These are phyloP conservation scores for Calonectria pseudoturangicola DNA, from an alignment of 2,329 filamentous ascomycete species.

Conservation along the genomic window DNA sequence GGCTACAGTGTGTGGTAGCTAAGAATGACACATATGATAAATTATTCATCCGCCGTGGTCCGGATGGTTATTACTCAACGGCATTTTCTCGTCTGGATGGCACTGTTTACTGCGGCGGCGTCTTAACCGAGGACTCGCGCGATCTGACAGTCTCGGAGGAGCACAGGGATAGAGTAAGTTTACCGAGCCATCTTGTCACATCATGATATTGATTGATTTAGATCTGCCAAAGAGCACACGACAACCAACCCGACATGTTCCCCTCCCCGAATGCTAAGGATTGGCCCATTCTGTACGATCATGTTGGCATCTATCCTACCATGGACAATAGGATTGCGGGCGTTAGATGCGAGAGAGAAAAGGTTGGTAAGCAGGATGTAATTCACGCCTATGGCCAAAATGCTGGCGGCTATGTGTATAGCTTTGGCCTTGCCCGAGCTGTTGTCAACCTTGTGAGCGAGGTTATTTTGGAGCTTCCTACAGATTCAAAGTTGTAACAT, in stretches of 20 bases:
- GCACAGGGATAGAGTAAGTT: not conserved
- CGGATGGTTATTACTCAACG: conserved; percentile 30
- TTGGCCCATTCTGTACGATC: conserved; percentile 38
- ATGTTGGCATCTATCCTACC: conserved; percentile 40
- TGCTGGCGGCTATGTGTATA: conserved; percentile 49
- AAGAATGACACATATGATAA: conserved; percentile 5
- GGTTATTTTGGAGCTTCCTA: conserved; percentile 20
- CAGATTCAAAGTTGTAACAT: too few species aligned
- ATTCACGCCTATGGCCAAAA: conserved; percentile 48
- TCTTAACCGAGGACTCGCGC: not conserved
- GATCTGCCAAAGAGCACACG: conserved; percentile 30
- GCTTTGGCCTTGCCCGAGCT: conserved; percentile 43
- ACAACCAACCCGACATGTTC: conserved; percentile 41
- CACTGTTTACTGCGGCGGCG: conserved; percentile 27
- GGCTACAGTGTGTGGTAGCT: conserved; percentile 21
- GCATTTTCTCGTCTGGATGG: conserved; percentile 31
- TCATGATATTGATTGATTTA: not conserved
- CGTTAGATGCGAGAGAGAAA: conserved; percentile 43
- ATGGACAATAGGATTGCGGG: conserved; percentile 22
- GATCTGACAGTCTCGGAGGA: conserved; percentile 8
- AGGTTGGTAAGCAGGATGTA: conserved; percentile 38
- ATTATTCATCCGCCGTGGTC: conserved; percentile 30
- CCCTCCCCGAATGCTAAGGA: conserved; percentile 35
- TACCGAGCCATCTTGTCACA: too few species aligned
- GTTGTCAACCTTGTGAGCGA: conserved; percentile 28